Conservation (phyloP, 192 early-diverging fungal species). For the Gonapodya sp. region DNA sequence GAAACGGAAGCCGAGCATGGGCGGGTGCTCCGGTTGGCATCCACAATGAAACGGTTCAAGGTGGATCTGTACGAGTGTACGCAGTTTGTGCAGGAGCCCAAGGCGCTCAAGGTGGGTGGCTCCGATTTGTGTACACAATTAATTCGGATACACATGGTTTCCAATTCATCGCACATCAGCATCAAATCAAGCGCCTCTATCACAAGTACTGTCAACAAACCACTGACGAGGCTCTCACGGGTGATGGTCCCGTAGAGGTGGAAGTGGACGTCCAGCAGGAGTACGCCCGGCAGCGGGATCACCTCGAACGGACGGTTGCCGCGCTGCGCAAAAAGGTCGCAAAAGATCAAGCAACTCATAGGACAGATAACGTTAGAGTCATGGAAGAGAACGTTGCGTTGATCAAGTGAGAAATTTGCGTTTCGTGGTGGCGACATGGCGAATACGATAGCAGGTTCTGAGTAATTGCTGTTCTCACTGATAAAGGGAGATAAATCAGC, state of each 20-base stretch:
- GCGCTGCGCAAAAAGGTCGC: slow-evolving; percentile 37
- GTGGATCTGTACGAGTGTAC: slow-evolving; percentile 44
- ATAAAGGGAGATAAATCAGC: slow-evolving; percentile 39
- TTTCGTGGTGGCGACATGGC: too few relatives aligned
- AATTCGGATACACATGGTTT: slow-evolving; percentile 2
- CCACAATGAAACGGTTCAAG: slow-evolving; percentile 39
- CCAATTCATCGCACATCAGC: too few relatives aligned
- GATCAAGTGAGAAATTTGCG: slow-evolving; percentile 32
- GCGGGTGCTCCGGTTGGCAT: slow-evolving; percentile 26
- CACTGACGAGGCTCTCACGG: slow-evolving; percentile 3
- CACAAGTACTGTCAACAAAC: slow-evolving; percentile 47
- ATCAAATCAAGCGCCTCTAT: slow-evolving; percentile 39
- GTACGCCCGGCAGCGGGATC: slow-evolving; percentile 44
- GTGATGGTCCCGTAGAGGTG: slow-evolving; percentile 12
- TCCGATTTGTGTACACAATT: background rate
- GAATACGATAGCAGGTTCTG: too few relatives aligned
- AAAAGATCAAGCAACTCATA: slow-evolving; percentile 42
- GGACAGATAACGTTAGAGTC: slow-evolving; percentile 42
- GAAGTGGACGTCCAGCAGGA: slow-evolving; percentile 45
- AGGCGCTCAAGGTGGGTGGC: slow-evolving; percentile 38
- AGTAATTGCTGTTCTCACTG: background rate
- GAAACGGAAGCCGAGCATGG: slow-evolving; percentile 26
- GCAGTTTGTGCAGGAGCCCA: slow-evolving; percentile 50
- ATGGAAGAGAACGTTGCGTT: slow-evolving; percentile 47
- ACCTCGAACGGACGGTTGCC: slow-evolving; percentile 44